Conservation (phyloP, 2,329 filamentous ascomycete genomes). For the Dothideomycetes sp. region DNA sequence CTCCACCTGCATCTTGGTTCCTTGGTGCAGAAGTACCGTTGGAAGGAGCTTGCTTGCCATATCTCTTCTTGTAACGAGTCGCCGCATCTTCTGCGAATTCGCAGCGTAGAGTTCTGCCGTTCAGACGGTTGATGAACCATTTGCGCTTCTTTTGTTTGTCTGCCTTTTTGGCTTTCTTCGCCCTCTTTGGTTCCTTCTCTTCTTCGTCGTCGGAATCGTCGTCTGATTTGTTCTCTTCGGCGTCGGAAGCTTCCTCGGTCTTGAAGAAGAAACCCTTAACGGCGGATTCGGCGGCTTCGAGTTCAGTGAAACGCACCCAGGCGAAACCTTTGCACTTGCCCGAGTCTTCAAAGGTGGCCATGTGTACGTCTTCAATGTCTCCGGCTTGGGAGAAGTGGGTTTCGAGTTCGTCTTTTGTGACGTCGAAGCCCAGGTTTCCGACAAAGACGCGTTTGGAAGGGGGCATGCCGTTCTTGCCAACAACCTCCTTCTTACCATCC, state of each 20-base stretch:
- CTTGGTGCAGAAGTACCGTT: constrained; percentile 25
- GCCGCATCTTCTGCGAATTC: constrained; percentile 91
- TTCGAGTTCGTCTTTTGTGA: constrained; percentile 65
- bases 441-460: constrained; percentile 79
- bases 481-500: constrained; percentile 29
- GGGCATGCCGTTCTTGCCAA: constrained; percentile 49
- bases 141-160: constrained; percentile 43
- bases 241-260: constrained; percentile 43
- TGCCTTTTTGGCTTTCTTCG: constrained; percentile 26
- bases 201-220: constrained; percentile 27
- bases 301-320: constrained; percentile 82
- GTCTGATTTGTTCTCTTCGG: constrained; percentile 41
- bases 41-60: constrained; percentile 48
- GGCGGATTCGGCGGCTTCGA: constrained; percentile 64
- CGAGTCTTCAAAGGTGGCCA: constrained; percentile 91
- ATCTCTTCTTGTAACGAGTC: constrained; percentile 86
- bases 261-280: constrained; percentile 73
- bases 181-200: constrained; percentile 27
- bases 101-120: constrained; percentile 72
- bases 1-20: constrained; percentile 14
- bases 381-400: constrained; percentile 82
- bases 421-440: constrained; percentile 46
- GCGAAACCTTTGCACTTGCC: constrained; percentile 98
- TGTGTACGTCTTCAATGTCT: constrained; percentile 68
- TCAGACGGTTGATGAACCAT: constrained; percentile 79